Conservation (phyloP, 2,329 filamentous ascomycete species). For the Fusarium caatingaense region DNA sequence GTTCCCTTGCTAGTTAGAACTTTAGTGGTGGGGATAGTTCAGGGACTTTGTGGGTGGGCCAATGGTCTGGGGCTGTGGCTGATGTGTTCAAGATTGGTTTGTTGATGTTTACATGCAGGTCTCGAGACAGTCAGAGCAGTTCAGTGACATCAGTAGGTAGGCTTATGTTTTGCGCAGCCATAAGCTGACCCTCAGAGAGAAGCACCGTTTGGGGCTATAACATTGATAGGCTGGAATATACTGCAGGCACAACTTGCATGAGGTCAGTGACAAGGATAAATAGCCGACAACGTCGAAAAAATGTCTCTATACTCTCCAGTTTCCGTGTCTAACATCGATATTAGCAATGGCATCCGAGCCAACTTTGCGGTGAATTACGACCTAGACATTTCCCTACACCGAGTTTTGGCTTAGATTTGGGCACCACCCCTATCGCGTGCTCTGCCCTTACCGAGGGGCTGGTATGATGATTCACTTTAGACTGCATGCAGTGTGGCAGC, state of each 20-base stretch:
- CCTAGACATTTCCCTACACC: background rate
- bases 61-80: constrained; percentile 22
- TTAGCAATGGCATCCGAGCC: background rate
- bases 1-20: background rate
- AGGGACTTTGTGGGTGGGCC: constrained; percentile 16
- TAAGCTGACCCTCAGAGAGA: constrained; percentile 12
- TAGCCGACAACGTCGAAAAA: background rate
- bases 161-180: constrained; percentile 14
- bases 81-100: constrained; percentile 23
- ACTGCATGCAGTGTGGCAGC: constrained; percentile 29
- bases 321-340: background rate
- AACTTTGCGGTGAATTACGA: background rate
- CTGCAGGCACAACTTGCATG: constrained; percentile 33
- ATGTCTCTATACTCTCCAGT: background rate
- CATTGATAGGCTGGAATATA: constrained; percentile 19
- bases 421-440: background rate
- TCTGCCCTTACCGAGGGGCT: constrained; percentile 27
- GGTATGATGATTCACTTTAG: constrained; percentile 36
- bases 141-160: constrained; percentile 2
- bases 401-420: background rate
- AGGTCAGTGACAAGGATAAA: constrained; percentile 2
- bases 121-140: constrained; percentile 10
- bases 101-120: constrained; percentile 32
- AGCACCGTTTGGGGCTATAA: background rate
- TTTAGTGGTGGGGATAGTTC: constrained; percentile 11